phyloP scores from a whole-genome alignment of 495 filamentous ascomycete species.

The Penicillium angulare region DNA sequence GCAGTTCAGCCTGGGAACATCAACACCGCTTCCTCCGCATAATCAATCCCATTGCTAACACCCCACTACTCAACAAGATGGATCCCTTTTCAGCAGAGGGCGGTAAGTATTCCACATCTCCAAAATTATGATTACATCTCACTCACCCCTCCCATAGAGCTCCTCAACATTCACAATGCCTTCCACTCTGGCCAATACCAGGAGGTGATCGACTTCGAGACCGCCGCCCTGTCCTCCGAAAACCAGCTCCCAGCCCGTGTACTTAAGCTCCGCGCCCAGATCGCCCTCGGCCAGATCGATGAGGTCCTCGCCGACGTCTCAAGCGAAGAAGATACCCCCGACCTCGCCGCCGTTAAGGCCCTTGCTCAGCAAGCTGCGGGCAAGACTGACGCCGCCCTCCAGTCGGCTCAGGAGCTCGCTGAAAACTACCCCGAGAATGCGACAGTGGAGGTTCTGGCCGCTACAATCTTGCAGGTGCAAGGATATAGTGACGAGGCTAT shows the following conservation, averaged over 20 bases:
- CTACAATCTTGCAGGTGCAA: constrained; percentile 71
- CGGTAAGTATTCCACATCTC: constrained; percentile 42
- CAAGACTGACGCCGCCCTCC: constrained; percentile 58
- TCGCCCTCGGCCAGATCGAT: constrained; percentile 74
- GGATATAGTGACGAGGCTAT: constrained; percentile 83
- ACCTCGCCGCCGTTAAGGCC: constrained; percentile 74
- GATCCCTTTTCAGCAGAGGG: constrained; percentile 95
- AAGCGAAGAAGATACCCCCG: constrained; percentile 61
- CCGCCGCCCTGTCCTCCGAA: constrained; percentile 67
- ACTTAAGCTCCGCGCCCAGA: constrained; percentile 74
- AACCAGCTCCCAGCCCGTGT: constrained; percentile 78
- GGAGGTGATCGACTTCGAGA: constrained; percentile 77
- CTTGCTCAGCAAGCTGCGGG: constrained; percentile 68
- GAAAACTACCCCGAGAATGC: constrained; percentile 65
- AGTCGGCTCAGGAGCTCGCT: constrained; percentile 63
- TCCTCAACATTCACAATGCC: constrained; percentile 91
- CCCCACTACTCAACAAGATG: constrained; percentile 51
- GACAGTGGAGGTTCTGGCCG: constrained; percentile 76
- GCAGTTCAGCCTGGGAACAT: constrained; percentile 21
- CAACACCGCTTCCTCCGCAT: constrained; percentile 21
- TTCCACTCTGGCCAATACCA: constrained; percentile 93
- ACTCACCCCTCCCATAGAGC: constrained; percentile 54
- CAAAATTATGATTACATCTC: not conserved
- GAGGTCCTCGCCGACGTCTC: constrained; percentile 67
- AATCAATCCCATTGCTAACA: constrained; percentile 9